phyloP scores from a whole-genome alignment of 768 basidiomycete species.

The Aureoboletus auriporus region DNA sequence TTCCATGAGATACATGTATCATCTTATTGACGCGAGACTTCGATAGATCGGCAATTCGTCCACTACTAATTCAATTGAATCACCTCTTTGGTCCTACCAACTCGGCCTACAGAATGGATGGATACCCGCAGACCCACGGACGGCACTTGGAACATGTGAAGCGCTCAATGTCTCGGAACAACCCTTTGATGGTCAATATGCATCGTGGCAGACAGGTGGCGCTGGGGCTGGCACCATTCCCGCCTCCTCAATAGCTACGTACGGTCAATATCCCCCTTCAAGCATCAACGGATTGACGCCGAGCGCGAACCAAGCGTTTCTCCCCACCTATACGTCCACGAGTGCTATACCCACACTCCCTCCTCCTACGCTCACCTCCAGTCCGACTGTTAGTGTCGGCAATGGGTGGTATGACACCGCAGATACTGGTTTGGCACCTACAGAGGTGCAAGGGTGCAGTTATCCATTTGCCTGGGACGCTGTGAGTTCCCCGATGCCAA shows the following conservation, averaged over 20 bases:
- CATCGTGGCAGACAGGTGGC: slow-evolving; percentile 68
- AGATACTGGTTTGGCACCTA: slow-evolving; percentile 52
- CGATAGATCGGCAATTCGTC: slow-evolving; percentile 55
- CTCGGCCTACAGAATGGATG: slow-evolving; percentile 71
- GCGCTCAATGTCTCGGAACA: slow-evolving; percentile 42
- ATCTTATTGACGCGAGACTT: slow-evolving; percentile 1
- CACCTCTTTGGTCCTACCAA: slow-evolving; percentile 69
- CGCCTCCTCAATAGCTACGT: slow-evolving; percentile 37
- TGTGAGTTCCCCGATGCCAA: slow-evolving; percentile 44
- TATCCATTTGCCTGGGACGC: slow-evolving; percentile 68
- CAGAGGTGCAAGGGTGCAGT: slow-evolving; percentile 56
- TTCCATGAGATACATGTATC: not conserved
- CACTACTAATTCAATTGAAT: slow-evolving; percentile 41
- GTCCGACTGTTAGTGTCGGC: slow-evolving; percentile 38
- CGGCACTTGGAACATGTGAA: slow-evolving; percentile 60
- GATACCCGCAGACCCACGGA: slow-evolving; percentile 72
- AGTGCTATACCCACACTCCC: slow-evolving; percentile 54
- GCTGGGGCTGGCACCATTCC: slow-evolving; percentile 48
- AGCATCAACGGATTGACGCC: slow-evolving; percentile 43
- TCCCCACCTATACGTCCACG: slow-evolving; percentile 67
- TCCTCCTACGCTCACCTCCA: slow-evolving; percentile 47
- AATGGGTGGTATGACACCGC: slow-evolving; percentile 55
- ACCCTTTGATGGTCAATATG: slow-evolving; percentile 51
- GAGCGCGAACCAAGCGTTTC: slow-evolving; percentile 30
- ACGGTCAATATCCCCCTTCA: slow-evolving; percentile 52